These are phyloP conservation scores for Colletotrichum kahawae DNA, from an alignment of 2,329 filamentous ascomycete genomes.

Conservation along the genomic window DNA sequence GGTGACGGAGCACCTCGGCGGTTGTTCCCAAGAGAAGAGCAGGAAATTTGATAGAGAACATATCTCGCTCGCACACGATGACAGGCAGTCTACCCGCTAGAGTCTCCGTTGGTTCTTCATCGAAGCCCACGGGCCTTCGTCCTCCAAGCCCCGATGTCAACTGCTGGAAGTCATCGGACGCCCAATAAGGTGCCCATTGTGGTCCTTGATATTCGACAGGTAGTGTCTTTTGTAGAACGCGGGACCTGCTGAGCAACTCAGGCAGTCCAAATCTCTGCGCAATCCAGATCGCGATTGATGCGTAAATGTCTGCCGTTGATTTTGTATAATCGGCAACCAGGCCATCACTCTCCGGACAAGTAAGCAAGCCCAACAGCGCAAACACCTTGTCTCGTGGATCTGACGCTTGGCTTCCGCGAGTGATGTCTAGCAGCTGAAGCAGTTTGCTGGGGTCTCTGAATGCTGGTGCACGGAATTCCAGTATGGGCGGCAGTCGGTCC, in stretches of 20 bases:
- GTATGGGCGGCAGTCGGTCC: background rate
- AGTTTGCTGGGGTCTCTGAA: background rate
- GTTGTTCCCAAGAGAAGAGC: rapidly evolving
- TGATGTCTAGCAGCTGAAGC: background rate
- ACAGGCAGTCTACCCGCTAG: background rate
- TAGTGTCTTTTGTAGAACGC: no score
- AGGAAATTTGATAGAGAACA: background rate
- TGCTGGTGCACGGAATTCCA: background rate
- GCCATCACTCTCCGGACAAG: constrained; percentile 17
- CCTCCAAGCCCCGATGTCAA: background rate
- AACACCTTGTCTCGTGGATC: constrained; percentile 31
- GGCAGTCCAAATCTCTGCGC: background rate
- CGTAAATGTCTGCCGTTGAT: background rate
- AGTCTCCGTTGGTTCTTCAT: no score
- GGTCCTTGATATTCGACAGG: no score
- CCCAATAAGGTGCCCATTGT: background rate
- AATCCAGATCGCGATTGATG: background rate
- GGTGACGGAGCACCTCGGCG: no score
- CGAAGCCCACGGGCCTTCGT: no score
- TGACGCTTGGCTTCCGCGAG: constrained; percentile 9
- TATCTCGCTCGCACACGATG: background rate
- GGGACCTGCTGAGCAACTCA: background rate
- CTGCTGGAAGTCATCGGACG: background rate
- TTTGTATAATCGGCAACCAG: constrained; percentile 24
- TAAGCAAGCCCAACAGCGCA: constrained; percentile 27